Evolutionary conservation across 176 grass and related monocot species (phyloP).

Genomic region (Elaeis guineensis): DNA sequence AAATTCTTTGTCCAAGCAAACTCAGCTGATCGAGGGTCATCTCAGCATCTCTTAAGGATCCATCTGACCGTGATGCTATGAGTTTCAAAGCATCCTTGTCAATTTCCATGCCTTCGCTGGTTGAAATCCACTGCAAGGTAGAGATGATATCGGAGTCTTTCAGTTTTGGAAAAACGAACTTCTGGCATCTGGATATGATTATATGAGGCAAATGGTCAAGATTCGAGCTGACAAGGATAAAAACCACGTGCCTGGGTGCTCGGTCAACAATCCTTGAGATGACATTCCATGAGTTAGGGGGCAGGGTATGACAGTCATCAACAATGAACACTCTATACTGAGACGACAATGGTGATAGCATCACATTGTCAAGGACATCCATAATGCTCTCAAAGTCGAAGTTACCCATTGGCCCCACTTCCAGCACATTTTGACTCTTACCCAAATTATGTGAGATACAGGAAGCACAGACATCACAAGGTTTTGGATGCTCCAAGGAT

Average conservation of each 20-base stretch:
- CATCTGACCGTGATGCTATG: constrained; percentile 84
- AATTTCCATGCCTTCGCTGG: constrained; percentile 74
- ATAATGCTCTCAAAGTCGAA: constrained; percentile 60
- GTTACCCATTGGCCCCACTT: constrained; percentile 66
- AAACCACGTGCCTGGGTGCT: constrained; percentile 52
- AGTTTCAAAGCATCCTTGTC: constrained; percentile 89
- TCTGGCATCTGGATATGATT: constrained; percentile 83
- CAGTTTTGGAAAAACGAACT: constrained; percentile 86
- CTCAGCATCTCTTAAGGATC: constrained; percentile 84
- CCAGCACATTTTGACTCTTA: constrained; percentile 62
- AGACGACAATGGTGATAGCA: constrained; percentile 31
- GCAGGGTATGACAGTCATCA: constrained; percentile 68
- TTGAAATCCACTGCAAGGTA: constrained; percentile 86
- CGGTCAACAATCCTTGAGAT: constrained; percentile 68
- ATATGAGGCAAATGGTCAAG: constrained; percentile 71
- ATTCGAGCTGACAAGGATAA: constrained; percentile 59
- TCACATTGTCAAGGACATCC: constrained; percentile 56
- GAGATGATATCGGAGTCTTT: constrained; percentile 78
- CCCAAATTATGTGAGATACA: constrained; percentile 74
- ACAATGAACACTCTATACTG: constrained; percentile 67
- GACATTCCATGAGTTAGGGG: constrained; percentile 53
- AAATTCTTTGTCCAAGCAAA: constrained; percentile 84
- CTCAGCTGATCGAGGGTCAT: constrained; percentile 97
- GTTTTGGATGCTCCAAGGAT: constrained; percentile 58
- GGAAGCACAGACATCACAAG: constrained; percentile 73